Evolutionary conservation across 2,329 filamentous ascomycete genomes (phyloP).

Genomic region (Trichoderma brevicompactum): DNA sequence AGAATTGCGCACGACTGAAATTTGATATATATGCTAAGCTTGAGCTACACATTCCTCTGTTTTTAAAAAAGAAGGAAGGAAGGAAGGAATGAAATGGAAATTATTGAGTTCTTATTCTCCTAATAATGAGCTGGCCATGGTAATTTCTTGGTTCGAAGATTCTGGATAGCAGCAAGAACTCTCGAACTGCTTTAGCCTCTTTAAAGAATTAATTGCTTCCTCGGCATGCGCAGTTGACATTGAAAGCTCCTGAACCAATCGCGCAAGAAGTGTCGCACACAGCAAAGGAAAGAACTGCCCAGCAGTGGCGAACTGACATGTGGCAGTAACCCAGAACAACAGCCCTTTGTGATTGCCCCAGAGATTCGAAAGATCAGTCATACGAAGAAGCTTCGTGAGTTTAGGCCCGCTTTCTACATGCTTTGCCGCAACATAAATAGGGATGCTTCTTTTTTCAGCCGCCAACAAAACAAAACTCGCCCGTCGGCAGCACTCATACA

Average conservation of each 20-base stretch:
- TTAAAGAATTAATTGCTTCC: neutral
- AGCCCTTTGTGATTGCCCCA: constrained; percentile 3
- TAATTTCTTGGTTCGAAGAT: neutral
- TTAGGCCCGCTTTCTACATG: neutral
- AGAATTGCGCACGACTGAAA: too few species aligned
- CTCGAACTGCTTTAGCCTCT: neutral
- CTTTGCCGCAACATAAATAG: constrained; percentile 2
- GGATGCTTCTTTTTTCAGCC: neutral
- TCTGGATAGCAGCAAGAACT: neutral
- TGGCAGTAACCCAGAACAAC: constrained; percentile 7
- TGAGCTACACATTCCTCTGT: too few species aligned
- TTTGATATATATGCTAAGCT: too few species aligned
- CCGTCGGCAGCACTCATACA: constrained; percentile 6
- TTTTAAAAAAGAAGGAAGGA: too few species aligned
- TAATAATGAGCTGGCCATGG: too few species aligned
- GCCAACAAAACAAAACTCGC: neutral
- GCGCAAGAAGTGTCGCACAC: constrained; percentile 4
- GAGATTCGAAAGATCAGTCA: neutral
- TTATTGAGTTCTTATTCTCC: too few species aligned
- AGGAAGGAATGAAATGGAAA: too few species aligned
- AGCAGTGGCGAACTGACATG: constrained; percentile 4
- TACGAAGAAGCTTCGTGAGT: neutral
- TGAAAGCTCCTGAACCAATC: constrained; percentile 9
- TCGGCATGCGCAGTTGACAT: neutral
- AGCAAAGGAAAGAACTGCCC: constrained; percentile 8